These are phyloP conservation scores for Maudiozyma humilis DNA, from an alignment of 1,139 yeast species.

Conservation along the genomic window DNA sequence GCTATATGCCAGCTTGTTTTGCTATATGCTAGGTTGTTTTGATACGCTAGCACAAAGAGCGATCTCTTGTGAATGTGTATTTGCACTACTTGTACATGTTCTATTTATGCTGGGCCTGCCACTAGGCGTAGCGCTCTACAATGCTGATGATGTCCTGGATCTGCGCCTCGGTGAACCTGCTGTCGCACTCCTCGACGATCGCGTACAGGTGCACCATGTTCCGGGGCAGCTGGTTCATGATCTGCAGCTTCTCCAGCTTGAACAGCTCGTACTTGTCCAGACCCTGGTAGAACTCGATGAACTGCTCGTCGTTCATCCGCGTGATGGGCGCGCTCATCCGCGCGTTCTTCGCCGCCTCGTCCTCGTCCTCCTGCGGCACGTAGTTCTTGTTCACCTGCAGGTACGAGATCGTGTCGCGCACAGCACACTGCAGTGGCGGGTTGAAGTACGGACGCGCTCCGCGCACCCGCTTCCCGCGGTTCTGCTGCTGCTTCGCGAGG, in stretches of 20 bases:
- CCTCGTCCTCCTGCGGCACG: conserved; percentile 18
- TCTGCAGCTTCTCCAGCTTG: conserved; percentile 77
- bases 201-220: conserved; percentile 72
- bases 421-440: conserved; percentile 55
- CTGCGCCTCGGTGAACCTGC: conserved; percentile 58
- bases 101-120: not conserved
- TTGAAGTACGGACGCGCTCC: conserved; percentile 29
- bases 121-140: conserved; percentile 3
- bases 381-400: conserved; percentile 28
- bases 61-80: not conserved
- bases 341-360: conserved; percentile 10
- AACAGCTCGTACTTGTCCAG: conserved; percentile 54
- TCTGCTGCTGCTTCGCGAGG: conserved; percentile 16
- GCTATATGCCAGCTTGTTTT: no score
- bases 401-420: conserved; percentile 47
- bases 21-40: no score
- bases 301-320: conserved; percentile 34
- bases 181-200: conserved; percentile 86
- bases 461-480: conserved; percentile 30
- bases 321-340: conserved; percentile 17
- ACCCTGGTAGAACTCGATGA: conserved; percentile 44
- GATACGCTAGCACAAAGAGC: no score
- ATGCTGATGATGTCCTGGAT: conserved; percentile 40
- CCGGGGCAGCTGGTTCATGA: conserved; percentile 71
- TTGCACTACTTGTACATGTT: no score